Conservation (phyloP, 768 basidiomycete species). For the Lactifluus piperatus region DNA sequence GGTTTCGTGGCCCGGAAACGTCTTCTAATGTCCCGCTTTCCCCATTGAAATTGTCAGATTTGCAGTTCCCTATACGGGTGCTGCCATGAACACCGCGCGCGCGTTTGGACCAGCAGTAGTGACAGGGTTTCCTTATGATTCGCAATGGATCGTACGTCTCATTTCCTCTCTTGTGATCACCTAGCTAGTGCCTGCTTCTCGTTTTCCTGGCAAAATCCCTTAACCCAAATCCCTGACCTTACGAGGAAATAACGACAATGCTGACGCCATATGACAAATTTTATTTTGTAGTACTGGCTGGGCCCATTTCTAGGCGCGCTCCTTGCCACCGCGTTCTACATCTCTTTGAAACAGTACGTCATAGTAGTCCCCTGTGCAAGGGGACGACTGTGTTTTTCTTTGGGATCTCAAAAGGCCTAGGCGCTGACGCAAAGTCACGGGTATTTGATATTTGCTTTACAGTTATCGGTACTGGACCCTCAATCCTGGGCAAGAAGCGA, state of each 20-base stretch:
- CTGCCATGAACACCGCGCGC: conserved; percentile 60
- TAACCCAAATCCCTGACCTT: conserved; percentile 2
- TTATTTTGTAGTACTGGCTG: conserved; percentile 48
- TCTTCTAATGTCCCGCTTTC: neutral
- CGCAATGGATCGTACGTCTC: conserved; percentile 56
- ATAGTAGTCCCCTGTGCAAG: neutral
- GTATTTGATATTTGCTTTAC: neutral
- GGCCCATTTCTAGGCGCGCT: conserved; percentile 62
- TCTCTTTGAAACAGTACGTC: conserved; percentile 43
- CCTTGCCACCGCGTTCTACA: conserved; percentile 49
- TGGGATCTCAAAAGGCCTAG: neutral
- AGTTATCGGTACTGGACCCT: conserved; percentile 47
- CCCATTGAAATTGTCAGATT: conserved; percentile 34
- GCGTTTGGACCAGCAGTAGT: conserved; percentile 64
- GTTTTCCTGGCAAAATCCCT: neutral
- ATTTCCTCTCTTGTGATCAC: neutral
- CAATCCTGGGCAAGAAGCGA: conserved; percentile 40
- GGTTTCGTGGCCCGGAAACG: neutral
- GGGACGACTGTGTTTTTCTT: neutral
- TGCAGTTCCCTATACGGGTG: conserved; percentile 55
- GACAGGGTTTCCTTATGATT: conserved; percentile 42
- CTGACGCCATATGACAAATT: conserved; percentile 8
- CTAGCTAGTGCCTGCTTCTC: neutral
- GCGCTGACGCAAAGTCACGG: conserved; percentile 1
- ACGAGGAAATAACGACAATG: neutral